Evolutionary conservation across 257 asterid species (phyloP), one percentile per base, ranked within the genome.

Genomic region (Lycium ferocissimum): DNA sequence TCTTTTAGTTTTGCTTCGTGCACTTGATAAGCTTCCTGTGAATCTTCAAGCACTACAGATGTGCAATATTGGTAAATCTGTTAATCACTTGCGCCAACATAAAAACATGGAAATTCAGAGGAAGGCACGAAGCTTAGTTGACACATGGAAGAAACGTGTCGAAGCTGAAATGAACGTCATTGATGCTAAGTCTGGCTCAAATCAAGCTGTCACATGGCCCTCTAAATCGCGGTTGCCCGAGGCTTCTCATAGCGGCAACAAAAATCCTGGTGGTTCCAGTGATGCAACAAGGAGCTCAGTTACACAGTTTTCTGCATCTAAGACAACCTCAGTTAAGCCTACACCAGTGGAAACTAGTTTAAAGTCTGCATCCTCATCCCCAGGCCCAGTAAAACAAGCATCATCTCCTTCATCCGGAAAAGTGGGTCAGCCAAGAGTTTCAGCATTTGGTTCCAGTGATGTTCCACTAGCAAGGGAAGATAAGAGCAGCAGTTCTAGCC

Each of bases 81-180:
- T 92, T 82, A 92, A 92, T 87, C 89, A 89, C 80, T 86, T 92
- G 79, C 86, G 94, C 56, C 87, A 90, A 17, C 92, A 92, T 81
- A 91, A 91, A 82, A 91, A 90, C 83, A 71, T 86, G 15, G 94
- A 91, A 33, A 92, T 92, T 81, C 95, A 92, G 85, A 91, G 85
- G 79, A 91, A 91, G 84, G 95, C 91, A 11, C 85, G 93, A 54
- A 83, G 89, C 85, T 85, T 92, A 86, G 95, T 92, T 58, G 94
- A 91, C 84, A 91, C 92, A 10, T 92, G 95, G 95, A 92, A 92
- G 89, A 92, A 92, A 86, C 91, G 93, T 5, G 95, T 92, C 10
- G 94, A 91, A 84, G 92, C 92, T 63, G 95, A 92, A 90, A 91
- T 92, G 94, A 92, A 84, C 38, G 75, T 87, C 51, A 85, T 85